Evolutionary conservation across 2,329 filamentous ascomycete genomes (phyloP).

Genomic region (Furcasterigmium furcatum): DNA sequence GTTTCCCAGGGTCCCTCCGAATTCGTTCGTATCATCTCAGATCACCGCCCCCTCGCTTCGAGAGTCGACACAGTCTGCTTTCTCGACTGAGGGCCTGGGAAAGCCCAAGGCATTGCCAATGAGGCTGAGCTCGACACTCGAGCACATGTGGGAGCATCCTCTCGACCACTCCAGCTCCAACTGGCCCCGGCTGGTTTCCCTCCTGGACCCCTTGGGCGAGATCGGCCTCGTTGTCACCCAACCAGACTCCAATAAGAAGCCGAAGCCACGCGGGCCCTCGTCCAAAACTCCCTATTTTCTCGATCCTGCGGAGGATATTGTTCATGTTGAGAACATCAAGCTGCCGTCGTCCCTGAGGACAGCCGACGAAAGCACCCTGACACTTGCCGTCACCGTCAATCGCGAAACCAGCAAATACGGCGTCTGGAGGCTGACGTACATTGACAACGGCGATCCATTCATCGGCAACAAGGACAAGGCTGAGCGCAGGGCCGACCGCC

Average conservation of each 20-base stretch:
- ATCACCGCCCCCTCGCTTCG: slow-evolving; percentile 46
- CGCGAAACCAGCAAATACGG: slow-evolving; percentile 73
- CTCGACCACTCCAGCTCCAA: slow-evolving; percentile 52
- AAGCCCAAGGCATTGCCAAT: slow-evolving; percentile 52
- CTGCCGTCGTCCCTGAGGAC: slow-evolving; percentile 41
- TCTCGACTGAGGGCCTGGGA: slow-evolving; percentile 55
- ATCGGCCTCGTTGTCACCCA: slow-evolving; percentile 75
- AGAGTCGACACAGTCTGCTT: slow-evolving; percentile 45
- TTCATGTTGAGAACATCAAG: slow-evolving; percentile 72
- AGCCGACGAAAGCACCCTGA: slow-evolving; percentile 47
- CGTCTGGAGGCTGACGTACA: slow-evolving; percentile 79
- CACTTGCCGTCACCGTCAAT: slow-evolving; percentile 80
- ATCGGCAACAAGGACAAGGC: slow-evolving; percentile 41
- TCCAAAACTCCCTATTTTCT: slow-evolving; percentile 53
- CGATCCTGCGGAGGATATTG: slow-evolving; percentile 74
- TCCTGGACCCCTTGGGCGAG: slow-evolving; percentile 83
- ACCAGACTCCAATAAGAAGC: slow-evolving; percentile 36
- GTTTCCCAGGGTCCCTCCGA: slow-evolving; percentile 66
- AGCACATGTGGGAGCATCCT: slow-evolving; percentile 55
- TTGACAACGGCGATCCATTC: slow-evolving; percentile 62
- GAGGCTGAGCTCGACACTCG: slow-evolving; percentile 50
- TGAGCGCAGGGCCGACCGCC: slow-evolving; percentile 36
- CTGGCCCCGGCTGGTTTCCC: slow-evolving; percentile 74
- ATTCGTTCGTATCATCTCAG: slow-evolving; percentile 77
- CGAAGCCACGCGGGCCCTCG: slow-evolving; percentile 31